Base-by-base conservation (phyloP, 768 basidiomycete genomes). In the Leccinum ochraceum region DNA sequence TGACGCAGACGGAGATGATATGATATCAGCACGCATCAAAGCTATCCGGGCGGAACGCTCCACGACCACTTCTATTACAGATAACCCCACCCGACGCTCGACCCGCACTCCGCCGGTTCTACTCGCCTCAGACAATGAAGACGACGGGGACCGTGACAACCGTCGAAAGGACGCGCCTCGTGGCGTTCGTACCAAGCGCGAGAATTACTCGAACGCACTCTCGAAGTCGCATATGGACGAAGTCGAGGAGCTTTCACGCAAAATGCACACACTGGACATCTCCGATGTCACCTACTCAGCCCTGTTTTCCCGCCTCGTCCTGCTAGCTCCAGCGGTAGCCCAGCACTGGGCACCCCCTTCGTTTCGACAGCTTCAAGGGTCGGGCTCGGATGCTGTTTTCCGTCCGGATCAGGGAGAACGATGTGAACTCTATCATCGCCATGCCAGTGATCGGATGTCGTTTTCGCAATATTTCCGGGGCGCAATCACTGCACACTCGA, bases 401-500 rank as follows among this genome's bases (percentile, higher is more conserved):
- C 34, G 34, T 36, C 34, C 34, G 13, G 13, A 36, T 36, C 34
- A 32, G 32, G 32, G 32, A 34, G 4, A 34, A 4, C 32, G 34
- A 69, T 62, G 6, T 58, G 62, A 2, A 55, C 8, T 16, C 17
- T 22, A 24, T 56, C 39, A 4, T 20, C 48, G 17, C 39, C 17
- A 39, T 39, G 10, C 32, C 1, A 32, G 32, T 32, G 39, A 42
- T n/a, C 11, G 20, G 26, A 26, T 53, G 48, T 34, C 13, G 34
- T 17, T 14, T 28, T 28, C 0, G 54, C 16, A 6, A 64, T 36
- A 9, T 20, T 34, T 44, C 74, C 63, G 55, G 67, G 69, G 53
- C 67, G 71, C 51, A 75, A 60, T 54, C 67, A 63, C 24, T 66
- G 56, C 3, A 66, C 64, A 64, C 61, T 62, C 52, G 56, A 54